phyloP scores from a whole-genome alignment of 139 green algal species.

The Ettlia oleoabundans region DNA sequence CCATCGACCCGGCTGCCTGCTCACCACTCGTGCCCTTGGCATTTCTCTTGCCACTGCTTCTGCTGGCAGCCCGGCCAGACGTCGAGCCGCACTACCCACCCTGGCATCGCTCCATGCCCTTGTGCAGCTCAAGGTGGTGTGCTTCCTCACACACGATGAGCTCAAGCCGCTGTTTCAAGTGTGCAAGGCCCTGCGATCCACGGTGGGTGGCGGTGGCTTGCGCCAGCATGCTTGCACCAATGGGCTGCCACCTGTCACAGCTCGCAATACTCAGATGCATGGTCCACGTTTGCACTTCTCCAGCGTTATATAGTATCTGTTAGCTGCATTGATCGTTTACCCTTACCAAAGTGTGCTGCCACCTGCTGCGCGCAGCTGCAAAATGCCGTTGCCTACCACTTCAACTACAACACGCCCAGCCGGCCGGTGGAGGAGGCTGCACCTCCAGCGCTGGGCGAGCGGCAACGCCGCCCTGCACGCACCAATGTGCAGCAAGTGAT shows the following conservation, averaged over 20 bases:
- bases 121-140: conserved; percentile 57
- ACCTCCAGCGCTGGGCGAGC: conserved; percentile 27
- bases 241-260: too few relatives aligned
- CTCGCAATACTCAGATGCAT: background rate
- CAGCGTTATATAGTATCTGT: too few relatives aligned
- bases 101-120: background rate
- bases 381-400: conserved; percentile 50
- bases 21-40: too few relatives aligned
- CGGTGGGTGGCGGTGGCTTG: conserved; percentile 10
- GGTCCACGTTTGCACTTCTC: background rate
- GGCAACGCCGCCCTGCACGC: conserved; percentile 4
- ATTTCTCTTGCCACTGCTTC: too few relatives aligned
- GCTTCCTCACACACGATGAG: conserved; percentile 55
- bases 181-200: conserved; percentile 40
- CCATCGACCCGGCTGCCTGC: too few relatives aligned
- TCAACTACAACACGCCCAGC: conserved; percentile 48
- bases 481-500: conserved; percentile 35
- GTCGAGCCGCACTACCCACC: background rate
- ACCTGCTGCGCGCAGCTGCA: conserved; percentile 14
- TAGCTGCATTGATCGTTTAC: too few relatives aligned
- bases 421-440: conserved; percentile 14
- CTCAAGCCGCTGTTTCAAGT: conserved; percentile 54
- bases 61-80: too few relatives aligned
- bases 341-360: background rate
- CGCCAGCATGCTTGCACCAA: too few relatives aligned